Base-by-base conservation (phyloP, 2,329 filamentous ascomycete genomes). In the Curvularia sp. region DNA sequence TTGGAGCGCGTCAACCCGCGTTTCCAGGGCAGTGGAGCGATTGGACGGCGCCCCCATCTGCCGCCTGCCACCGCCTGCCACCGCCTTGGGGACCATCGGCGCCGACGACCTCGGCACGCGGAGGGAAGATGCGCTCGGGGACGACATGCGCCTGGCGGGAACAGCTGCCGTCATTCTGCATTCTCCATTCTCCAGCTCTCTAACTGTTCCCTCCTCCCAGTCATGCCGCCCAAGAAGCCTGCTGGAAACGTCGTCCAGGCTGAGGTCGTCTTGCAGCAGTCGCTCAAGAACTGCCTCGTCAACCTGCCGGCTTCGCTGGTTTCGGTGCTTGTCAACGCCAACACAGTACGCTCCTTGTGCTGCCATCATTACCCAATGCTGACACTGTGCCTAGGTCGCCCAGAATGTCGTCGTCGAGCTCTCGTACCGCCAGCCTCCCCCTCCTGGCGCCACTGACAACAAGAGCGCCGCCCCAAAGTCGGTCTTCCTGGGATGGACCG, bases 371-470 rank as follows among this genome's bases (percentile, higher is more conserved):
- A 32, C 18, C 32, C 23, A 27, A 39, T 54, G 28, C 63, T 66
- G 30, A 67, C 25, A 68, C 92, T 89, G 84, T 90, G 9, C 28
- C 18, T 69, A 96, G 92, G 85, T 93, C 59, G 92, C 91, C 32
- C 95, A 99, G 80, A 97, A 98, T 90, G 92, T 98, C 68, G 86
- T 98, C 61, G 89, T 99, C 76, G 95, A 99, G 80, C 85, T 99
- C 64, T 90, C 84, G 75, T 96, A 90, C 79, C 87, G 88, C 71
- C 84, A 84, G 61, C 79, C 86, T 41, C 75, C 83, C 39, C 80
- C 84, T 21, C 76, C 85, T 12, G 68, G 68, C 42, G 67, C 67
- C 27, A 68, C 72, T 13, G 78, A 79, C 53, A 56, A 68, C 10
- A 76, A 77, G 59, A 77, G 68, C 39, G 74, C 82, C 54, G 74